These are phyloP conservation scores for Sporormia fimetaria DNA, from an alignment of 495 filamentous ascomycete species.

Conservation along the genomic window DNA sequence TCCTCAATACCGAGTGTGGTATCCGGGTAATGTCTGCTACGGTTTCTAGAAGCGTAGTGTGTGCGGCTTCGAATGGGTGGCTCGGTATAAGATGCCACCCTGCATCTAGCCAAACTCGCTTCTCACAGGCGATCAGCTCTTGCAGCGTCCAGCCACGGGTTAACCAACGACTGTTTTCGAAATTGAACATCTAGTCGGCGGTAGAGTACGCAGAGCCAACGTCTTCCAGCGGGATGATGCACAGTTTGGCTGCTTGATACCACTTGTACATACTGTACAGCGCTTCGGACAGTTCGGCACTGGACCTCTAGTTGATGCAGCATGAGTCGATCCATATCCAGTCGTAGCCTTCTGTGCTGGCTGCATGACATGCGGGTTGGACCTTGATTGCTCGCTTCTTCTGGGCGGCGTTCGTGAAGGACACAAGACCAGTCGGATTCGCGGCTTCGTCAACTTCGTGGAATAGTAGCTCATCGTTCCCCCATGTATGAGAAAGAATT, in stretches of 20 bases:
- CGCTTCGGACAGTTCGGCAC: slow-evolving; percentile 11
- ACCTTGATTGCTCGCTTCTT: slow-evolving; percentile 11
- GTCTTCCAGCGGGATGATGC: slow-evolving; percentile 17
- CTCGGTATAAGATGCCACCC: too few relatives aligned
- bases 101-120: too few relatives aligned
- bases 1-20: too few relatives aligned
- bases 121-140: too few relatives aligned
- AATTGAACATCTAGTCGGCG: too few relatives aligned
- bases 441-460: slow-evolving; percentile 2
- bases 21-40: too few relatives aligned
- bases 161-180: too few relatives aligned
- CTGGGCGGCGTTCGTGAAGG: neutral
- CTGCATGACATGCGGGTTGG: slow-evolving; percentile 1
- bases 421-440: too few relatives aligned
- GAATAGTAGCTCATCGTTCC: slow-evolving; percentile 9
- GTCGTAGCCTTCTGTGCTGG: slow-evolving; percentile 1
- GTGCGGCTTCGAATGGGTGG: too few relatives aligned
- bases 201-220: too few relatives aligned
- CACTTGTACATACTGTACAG: slow-evolving; percentile 22
- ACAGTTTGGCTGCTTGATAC: slow-evolving; percentile 11
- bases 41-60: too few relatives aligned
- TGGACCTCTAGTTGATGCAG: slow-evolving; percentile 17
- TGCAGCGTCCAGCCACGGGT: too few relatives aligned
- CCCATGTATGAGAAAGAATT: slow-evolving; percentile 23
- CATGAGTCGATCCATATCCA: slow-evolving; percentile 23